Evolutionary conservation across 2,329 filamentous ascomycete genomes (phyloP).

Genomic region (Fusarium sp.): DNA sequence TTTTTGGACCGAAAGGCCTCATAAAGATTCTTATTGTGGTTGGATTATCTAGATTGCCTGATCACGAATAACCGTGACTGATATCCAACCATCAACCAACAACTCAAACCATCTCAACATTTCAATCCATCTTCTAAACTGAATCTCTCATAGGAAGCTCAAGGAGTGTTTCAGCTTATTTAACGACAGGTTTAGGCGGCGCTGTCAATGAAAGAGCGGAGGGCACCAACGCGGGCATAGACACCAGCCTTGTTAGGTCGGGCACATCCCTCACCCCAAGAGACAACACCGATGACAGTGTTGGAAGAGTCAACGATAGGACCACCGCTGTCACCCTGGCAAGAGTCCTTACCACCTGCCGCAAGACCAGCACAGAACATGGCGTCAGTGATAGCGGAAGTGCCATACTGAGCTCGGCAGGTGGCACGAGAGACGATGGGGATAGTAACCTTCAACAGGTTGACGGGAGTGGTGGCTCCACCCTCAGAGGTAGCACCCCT

Average conservation of each 20-base stretch:
- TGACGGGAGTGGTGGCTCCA: conserved; percentile 15
- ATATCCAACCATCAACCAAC: not conserved
- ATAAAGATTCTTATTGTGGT: not conserved
- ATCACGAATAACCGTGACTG: not conserved
- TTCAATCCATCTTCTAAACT: not conserved
- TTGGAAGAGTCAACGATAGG: conserved; percentile 44
- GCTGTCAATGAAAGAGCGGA: conserved; percentile 44
- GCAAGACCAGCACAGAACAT: conserved; percentile 49
- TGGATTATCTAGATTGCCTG: not conserved
- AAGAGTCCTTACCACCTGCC: conserved; percentile 47
- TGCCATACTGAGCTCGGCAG: conserved; percentile 41
- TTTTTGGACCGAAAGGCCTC: not conserved
- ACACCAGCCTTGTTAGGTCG: conserved; percentile 42
- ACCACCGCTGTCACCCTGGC: conserved; percentile 49
- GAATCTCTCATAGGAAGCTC: not conserved
- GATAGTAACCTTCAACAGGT: conserved; percentile 47
- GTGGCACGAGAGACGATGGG: conserved; percentile 44
- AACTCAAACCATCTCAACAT: not conserved
- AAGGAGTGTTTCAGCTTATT: not conserved
- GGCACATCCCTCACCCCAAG: conserved; percentile 48
- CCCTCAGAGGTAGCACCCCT: conserved; percentile 41
- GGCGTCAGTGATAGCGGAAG: conserved; percentile 41
- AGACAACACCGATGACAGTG: conserved; percentile 45
- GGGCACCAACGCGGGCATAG: conserved; percentile 43
- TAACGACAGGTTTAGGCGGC: not conserved